Base-by-base conservation (phyloP, 768 basidiomycete species). In the Asterophora lycoperdoides region DNA sequence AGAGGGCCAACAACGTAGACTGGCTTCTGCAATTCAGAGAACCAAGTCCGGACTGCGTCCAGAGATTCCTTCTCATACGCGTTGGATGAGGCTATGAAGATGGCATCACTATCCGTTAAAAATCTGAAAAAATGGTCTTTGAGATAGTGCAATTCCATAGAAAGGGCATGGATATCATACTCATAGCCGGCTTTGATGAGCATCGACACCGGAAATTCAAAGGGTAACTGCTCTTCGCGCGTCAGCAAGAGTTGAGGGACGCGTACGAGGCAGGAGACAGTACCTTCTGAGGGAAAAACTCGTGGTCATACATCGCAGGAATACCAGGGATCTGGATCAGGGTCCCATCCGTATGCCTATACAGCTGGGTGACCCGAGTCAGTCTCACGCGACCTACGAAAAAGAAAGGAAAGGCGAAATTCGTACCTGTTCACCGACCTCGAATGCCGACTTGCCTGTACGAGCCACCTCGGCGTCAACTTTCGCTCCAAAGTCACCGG, bases 241-340 rank as follows among this genome's bases (percentile, higher is more conserved):
- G 10, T 38, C 7, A 44, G 35, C 8, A n/a, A 20, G 29, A 39
- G 33, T 23, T 32, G 44, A 44, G 17, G 42, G 30, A 19, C 17
- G 19, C 15, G 41, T 41, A 18, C 32, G 8, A 33, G 17, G 15
- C 14, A 47, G 26, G 26, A n/a, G n/a, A n/a, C 35, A 53, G 8
- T 35, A 45, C 56, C 32, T 52, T 13, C 36, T 61, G 57, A 5
- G 59, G 54, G 29, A 41, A 57, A 19, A 52, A 53, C 37, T 59
- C 61, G 40, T 60, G 52, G 41, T 60, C 59, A 40, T 59, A 57
- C 49, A 60, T 55, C 18, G 57, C 41, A 2, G 56, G 61, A 18
- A 64, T 39, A 3, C 63, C 63, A 17, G 58, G 47, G 9, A 61
- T 37, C 8, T 37, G n/a, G 15, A 62, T 29, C 3, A 62, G 13